Base-by-base conservation (phyloP, 1,139 yeast species). In the Candida neerlandica region DNA sequence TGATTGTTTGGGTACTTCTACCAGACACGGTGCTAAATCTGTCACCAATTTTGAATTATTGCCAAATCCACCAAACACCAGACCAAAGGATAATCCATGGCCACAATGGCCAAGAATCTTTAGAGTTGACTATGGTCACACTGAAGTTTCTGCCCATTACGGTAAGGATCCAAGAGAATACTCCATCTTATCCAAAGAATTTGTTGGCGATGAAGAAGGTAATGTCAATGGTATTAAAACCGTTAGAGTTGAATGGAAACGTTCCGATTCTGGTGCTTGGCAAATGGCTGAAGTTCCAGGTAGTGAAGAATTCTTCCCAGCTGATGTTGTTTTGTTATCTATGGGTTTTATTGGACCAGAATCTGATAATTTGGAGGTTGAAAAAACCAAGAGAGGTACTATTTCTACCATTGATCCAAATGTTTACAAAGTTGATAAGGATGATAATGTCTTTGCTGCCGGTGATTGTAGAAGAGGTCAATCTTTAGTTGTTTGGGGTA, bases 381-480 rank as follows among this genome's bases (percentile, higher is more conserved):
- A 75, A 54, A 86, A 91, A 70, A 88, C 92, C 56, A 84, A 82
- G 67, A 83, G 97, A 65, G 98, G 99, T 51, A 92, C 95, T 46
- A 84, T 94, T 64, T 78, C 82, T 51, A 89, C 96, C 5, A 63
- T 75, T 37, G 81, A 80, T 56, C 82, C 86, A 53, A 80, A 83
- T 50, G 87, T 87, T 40, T 91, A 92, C 78, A 78, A 81, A 57
- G 92, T 90, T 50, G 75, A 73, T 35, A 78, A 74, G 45, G 78
- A 75, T 43, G 81, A 75, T 47, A 91, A 90, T 61, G 66, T 91
- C 55, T 94, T 91, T 67, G 90, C 97, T 49, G 97, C 97, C 46
- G 99, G 99, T 73, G 99, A 94, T 71, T 94, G 98, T 76, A 87
- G 99, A 78, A 86, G 99, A 73, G 99, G 99, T 32, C 99, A 94